These are phyloP conservation scores for Sporothrix variecibatus DNA, from an alignment of 2,329 filamentous ascomycete species.

Conservation along the genomic window DNA sequence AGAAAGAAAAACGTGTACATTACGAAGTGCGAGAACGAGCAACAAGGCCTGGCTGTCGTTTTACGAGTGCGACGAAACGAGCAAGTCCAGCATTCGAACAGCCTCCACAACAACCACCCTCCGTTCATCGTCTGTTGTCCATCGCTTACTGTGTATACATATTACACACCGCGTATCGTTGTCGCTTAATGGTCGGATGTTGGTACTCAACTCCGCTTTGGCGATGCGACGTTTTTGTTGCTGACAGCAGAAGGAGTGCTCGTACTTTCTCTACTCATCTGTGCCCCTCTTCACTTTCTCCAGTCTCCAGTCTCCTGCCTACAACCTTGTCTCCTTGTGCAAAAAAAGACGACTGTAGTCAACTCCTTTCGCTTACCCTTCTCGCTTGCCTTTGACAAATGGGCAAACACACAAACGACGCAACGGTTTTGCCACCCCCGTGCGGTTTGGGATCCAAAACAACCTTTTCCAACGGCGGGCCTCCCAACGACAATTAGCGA, in stretches of 20 bases:
- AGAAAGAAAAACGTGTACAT: neutral
- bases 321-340: neutral
- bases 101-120: neutral
- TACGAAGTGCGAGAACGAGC: neutral
- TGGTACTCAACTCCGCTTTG: neutral
- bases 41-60: neutral
- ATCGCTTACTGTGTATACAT: neutral
- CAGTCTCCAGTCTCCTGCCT: neutral
- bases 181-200: neutral
- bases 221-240: neutral
- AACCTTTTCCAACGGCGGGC: neutral
- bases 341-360: neutral
- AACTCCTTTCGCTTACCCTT: neutral
- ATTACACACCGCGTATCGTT: neutral
- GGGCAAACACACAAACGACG: neutral
- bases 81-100: neutral
- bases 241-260: neutral
- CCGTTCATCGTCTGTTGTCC: neutral
- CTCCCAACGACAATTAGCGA: neutral
- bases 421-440: constrained; percentile 21
- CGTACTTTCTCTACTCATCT: neutral
- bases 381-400: neutral
- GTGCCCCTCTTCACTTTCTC: neutral
- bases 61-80: neutral
- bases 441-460: neutral